Evolutionary conservation across 2,329 filamentous ascomycete species (phyloP), one percentile per base, ranked within the genome.

Genomic region (Talaromyces sp.): DNA sequence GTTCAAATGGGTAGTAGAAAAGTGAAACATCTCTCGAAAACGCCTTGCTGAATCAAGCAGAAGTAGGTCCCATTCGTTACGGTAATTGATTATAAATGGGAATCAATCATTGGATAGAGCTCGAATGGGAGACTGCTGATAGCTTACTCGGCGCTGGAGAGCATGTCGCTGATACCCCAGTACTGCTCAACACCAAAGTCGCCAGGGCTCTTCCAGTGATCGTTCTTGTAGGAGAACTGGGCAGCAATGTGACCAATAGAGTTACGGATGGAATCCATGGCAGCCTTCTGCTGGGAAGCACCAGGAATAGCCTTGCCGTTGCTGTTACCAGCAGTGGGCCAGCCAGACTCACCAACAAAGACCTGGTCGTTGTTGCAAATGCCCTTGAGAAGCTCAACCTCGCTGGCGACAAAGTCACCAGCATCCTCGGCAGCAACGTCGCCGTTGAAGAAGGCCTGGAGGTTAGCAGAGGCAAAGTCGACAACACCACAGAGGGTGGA

Each of bases 371-470:
- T 62, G 75, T 85, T 85, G 86, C 94, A 98, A 71, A 92, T 81
- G 71, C 78, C 76, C 75, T 87, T 81, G 68, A 96, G 88, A 69
- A 91, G 83, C 56, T 87, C 81, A 69, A 97, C 86, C 84, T 97
- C 88, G 72, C 83, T 75, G 69, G 83, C 80, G 72, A 93, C 90
- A 77, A 97, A 97, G 61, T 82, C 76, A 75, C 94, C 94, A 63
- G 93, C 93, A 60, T 85, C 74, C 3, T 79, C 73, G 67, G 93
- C 85, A 27, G 79, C 74, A 69, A 89, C 84, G 65, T 85, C 81
- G 54, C 87, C 76, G 84, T 96, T 96, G 90, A 97, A 98, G 90
- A 90, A 97, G 71, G 93, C 88, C 83, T 98, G 93, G 73, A 96
- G 88, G 85, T 97, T 97, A 79, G 87, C 88, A 78, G 89, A 91